Evolutionary conservation across 1,139 yeast species (phyloP).

Genomic region (Nadsonia commutata): DNA sequence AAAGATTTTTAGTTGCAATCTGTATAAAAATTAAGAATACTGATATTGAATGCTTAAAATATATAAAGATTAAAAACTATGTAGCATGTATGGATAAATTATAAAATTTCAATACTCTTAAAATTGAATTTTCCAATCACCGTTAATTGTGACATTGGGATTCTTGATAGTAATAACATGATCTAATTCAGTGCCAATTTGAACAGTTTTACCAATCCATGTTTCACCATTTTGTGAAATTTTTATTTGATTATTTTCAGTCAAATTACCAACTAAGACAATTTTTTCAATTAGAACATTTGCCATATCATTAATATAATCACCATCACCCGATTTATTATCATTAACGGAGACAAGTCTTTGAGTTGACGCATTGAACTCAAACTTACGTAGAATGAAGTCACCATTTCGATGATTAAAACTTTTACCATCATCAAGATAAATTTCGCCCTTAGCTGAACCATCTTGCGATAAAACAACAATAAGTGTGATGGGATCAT

Average conservation of each 20-base stretch:
- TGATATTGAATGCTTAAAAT: no score
- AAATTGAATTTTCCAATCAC: slow-evolving; percentile 34
- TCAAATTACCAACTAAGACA: slow-evolving; percentile 32
- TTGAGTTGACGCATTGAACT: slow-evolving; percentile 5
- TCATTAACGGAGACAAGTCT: not conserved
- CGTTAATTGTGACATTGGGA: slow-evolving; percentile 36
- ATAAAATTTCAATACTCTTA: slow-evolving; percentile 3
- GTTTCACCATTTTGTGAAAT: slow-evolving; percentile 25
- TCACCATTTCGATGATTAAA: slow-evolving; percentile 32
- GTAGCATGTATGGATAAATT: no score
- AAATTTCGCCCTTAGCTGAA: slow-evolving; percentile 41
- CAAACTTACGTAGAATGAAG: slow-evolving; percentile 11
- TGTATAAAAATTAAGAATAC: no score
- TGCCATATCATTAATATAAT: slow-evolving; percentile 5
- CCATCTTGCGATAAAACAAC: slow-evolving; percentile 42
- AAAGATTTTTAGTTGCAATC: no score
- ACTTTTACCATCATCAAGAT: slow-evolving; percentile 79
- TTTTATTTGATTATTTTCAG: slow-evolving; percentile 14
- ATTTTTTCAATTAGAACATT: slow-evolving; percentile 39
- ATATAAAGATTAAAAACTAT: no score
- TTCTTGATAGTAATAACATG: slow-evolving; percentile 30
- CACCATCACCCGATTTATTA: slow-evolving; percentile 4
- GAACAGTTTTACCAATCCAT: slow-evolving; percentile 24
- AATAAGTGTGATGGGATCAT: slow-evolving; percentile 73
- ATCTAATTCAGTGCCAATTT: slow-evolving; percentile 1